Conservation (phyloP, 106 monocot species). For the Dioscorea zingiberensis region DNA sequence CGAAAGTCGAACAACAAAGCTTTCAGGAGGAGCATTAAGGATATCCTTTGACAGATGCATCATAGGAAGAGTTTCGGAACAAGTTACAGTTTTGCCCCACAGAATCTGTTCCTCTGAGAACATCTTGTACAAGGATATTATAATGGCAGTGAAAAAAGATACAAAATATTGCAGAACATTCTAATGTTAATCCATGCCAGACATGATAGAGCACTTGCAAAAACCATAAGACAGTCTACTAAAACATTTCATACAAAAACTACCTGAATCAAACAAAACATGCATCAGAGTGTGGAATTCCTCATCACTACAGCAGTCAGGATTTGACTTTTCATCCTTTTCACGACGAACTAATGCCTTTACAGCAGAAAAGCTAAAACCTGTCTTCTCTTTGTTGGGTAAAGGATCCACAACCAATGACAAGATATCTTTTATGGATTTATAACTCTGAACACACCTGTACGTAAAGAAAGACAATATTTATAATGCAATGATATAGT, state of each 20-base stretch:
- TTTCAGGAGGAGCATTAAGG: slow-evolving; percentile 71
- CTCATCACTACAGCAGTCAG: slow-evolving; percentile 19
- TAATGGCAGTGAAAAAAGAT: slow-evolving; percentile 16
- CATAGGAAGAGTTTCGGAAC: slow-evolving; percentile 2
- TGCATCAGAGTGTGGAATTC: slow-evolving; percentile 35
- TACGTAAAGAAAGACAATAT: slow-evolving; percentile 1
- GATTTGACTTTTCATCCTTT: slow-evolving; percentile 52
- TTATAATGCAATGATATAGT: background rate
- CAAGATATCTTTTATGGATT: slow-evolving; percentile 54
- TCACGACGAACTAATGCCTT: slow-evolving; percentile 74
- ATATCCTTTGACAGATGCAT: slow-evolving; percentile 39
- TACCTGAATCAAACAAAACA: slow-evolving; percentile 61
- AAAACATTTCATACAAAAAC: background rate
- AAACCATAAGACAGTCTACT: background rate
- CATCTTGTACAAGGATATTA: slow-evolving; percentile 41
- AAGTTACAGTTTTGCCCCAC: slow-evolving; percentile 13
- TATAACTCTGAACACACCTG: slow-evolving; percentile 48
- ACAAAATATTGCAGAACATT: slow-evolving; percentile 5
- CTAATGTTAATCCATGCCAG: background rate
- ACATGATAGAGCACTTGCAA: background rate
- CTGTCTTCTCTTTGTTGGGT: slow-evolving; percentile 43
- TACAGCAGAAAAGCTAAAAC: slow-evolving; percentile 61
- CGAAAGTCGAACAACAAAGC: slow-evolving; percentile 60
- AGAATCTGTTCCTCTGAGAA: slow-evolving; percentile 43
- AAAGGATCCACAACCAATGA: slow-evolving; percentile 31